A percentile compares a stretch with the other conserved stretches of the same genome.
Evolutionary conservation across 2,329 filamentous ascomycete genomes (phyloP).

Genomic region (Bertia moriformis): DNA sequence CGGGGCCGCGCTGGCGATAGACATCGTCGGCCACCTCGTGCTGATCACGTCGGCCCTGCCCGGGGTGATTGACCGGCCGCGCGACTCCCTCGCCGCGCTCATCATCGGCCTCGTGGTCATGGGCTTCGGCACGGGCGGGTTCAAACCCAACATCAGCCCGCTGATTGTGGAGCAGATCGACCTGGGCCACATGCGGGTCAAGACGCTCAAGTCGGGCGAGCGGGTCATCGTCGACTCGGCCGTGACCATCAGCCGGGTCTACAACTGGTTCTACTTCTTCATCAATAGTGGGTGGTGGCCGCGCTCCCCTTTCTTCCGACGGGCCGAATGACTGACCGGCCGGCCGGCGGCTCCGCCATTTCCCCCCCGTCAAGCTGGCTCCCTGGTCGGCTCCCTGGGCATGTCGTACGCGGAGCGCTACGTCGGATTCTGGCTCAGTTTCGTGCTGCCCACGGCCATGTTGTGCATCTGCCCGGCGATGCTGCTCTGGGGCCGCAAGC

Average conservation of each 20-base stretch:
- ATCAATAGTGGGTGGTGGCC: slow-evolving; percentile 45
- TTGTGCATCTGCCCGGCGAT: slow-evolving; percentile 49
- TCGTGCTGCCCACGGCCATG: slow-evolving; percentile 49
- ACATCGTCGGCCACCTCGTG: slow-evolving; percentile 51
- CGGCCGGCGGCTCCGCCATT: no score
- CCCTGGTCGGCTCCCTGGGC: slow-evolving; percentile 41
- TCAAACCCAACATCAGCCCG: slow-evolving; percentile 66
- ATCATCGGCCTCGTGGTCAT: slow-evolving; percentile 45
- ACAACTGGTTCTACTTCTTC: slow-evolving; percentile 57
- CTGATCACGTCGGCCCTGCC: slow-evolving; percentile 53
- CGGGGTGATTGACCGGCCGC: slow-evolving; percentile 38
- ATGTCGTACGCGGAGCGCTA: slow-evolving; percentile 68
- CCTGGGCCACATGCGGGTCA: slow-evolving; percentile 39
- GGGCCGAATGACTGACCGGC: no score
- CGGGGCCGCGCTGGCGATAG: slow-evolving; percentile 49
- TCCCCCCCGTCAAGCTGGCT: no score
- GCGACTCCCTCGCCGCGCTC: slow-evolving; percentile 48
- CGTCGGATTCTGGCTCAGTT: slow-evolving; percentile 63
- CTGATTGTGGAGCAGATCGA: slow-evolving; percentile 59
- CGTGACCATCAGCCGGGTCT: slow-evolving; percentile 53
- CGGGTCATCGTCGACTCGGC: slow-evolving; percentile 59
- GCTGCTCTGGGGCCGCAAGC: slow-evolving; percentile 40
- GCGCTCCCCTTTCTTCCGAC: no score
- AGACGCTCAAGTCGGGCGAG: slow-evolving; percentile 39
- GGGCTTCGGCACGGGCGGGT: slow-evolving; percentile 58